Base-by-base conservation (phyloP, 2,329 filamentous ascomycete species). In the Thielaviopsis ethacetica region DNA sequence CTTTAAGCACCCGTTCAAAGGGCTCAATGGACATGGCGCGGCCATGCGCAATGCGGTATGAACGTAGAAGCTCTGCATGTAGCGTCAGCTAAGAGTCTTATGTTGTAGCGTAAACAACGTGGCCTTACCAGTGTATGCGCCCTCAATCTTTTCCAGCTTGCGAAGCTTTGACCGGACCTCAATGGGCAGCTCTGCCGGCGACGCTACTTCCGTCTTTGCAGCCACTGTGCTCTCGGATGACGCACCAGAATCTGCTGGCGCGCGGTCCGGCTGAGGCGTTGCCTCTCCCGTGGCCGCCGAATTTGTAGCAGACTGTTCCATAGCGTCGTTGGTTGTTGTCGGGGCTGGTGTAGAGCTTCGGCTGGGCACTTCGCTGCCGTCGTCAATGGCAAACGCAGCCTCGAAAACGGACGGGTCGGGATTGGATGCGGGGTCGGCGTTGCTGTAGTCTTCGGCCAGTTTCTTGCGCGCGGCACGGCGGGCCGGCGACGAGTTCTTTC, bases 361-460 rank as follows among this genome's bases (percentile, higher is more conserved):
- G 3, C 86, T 86, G 0, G 70, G 76, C 34, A 79, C 72, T 60
- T 83, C 77, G 63, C 81, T 85, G 2, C 77, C 76, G 3, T 81
- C 79, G 60, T 91, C 91, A 65, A 95, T 84, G 15, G 88, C 83
- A 69, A 95, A 94, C 50, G 89, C 87, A 0, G 83, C 81, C 68
- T 94, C 88, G 65, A 94, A 95, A 61, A 95, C 86, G 41, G 87
- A 83, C 27, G 91, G 91, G 70, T 96, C 91, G 1, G 88, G 86
- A 49, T 84, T 81, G 13, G 65, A 63, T 2, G 71, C 65, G 19
- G 69, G 68, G 57, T 77, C 74, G 60, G 71, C 70, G 19, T 67
- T 64, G 26, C 64, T 63, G 15, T 64, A 63, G 52, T 68, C 65
- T 24, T 68, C 65, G 27, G 17, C 41, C 22, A 41, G 30, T 9